Percentiles rank a stretch among this genome's conserved stretches.
Conservation (phyloP, 257 asterid species). For the Nicotiana undulata region DNA sequence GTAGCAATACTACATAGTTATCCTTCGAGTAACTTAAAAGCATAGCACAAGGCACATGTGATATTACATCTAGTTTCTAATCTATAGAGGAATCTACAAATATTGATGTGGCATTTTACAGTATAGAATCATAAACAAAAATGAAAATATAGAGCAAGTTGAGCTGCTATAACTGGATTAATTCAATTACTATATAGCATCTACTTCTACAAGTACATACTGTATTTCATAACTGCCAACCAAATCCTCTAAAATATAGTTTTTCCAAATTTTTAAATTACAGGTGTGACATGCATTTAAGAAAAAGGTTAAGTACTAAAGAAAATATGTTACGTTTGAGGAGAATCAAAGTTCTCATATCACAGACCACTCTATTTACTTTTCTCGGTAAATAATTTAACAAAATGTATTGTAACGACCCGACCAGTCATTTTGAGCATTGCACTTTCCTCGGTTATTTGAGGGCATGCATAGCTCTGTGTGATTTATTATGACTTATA, state of each 20-base stretch:
- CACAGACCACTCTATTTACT: slow-evolving; percentile 80
- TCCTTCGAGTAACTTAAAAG: background rate
- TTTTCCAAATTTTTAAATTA: background rate
- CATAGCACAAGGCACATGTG: background rate
- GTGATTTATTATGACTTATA: no score
- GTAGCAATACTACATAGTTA: no score
- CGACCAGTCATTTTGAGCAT: no score
- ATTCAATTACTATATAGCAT: background rate
- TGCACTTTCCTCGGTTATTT: no score
- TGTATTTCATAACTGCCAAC: background rate
- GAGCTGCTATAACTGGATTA: background rate
- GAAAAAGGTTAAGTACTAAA: no score
- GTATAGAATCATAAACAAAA: background rate
- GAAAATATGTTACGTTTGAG: slow-evolving; percentile 74
- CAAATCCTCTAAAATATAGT: background rate
- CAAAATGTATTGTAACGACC: no score
- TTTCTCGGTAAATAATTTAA: slow-evolving; percentile 35
- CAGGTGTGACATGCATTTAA: slow-evolving; percentile 87
- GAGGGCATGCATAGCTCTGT: no score
- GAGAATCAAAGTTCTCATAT: slow-evolving; percentile 80
- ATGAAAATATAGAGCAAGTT: background rate
- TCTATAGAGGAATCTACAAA: background rate
- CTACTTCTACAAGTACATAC: background rate
- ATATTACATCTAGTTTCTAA: background rate
- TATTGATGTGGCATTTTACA: background rate